Evolutionary conservation across 345 rosid species (phyloP), one percentile per base, ranked within the genome.

Genomic region (Eucalyptus sp.): DNA sequence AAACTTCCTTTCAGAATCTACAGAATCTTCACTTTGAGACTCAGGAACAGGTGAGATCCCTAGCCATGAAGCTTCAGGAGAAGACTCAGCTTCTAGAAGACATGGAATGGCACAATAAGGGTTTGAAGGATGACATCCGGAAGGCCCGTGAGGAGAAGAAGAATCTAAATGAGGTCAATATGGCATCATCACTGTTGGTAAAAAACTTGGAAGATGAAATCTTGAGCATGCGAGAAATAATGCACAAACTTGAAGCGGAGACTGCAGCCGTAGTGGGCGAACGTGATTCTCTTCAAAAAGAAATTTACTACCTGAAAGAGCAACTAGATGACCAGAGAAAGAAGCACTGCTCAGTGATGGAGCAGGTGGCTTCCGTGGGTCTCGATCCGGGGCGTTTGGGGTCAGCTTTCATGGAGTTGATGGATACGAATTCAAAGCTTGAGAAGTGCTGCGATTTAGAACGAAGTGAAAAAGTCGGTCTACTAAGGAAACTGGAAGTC

Each of bases 261-360:
- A 94, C 96, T 89, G 97, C 94, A 90, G 92, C 94, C 88, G 93
- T 96, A 89, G 94, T 94, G 90, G 96, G 95, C 91, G 94, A 95
- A 89, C 94, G 97, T 90, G 96, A 95, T 92, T 96, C 96, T 89
- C 96, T 96, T 89, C 99, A 96, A 93, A 99, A 96, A 92, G 99
- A 96, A 91, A 96, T 95, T 90, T 95, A 95, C 89, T 94, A 96
- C 93, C 95, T 97, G 90, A 95, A 96, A 92, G 97, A 97, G 93
- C 97, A 96, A 87, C 88, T 96, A 86, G 93, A 96, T 92, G 95
- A 91, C 66, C 93, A 93, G 25, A 96, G 92, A 89, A 94, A 92
- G 94, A 94, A 92, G 91, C 93, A 95, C 64, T 95, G 89, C 90
- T 92, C 90, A 58, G 91, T 95, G 91, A 89, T 93, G 86, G 95